phyloP scores from a whole-genome alignment of 1,139 yeast genomes.

The Candida tunisiensis region DNA sequence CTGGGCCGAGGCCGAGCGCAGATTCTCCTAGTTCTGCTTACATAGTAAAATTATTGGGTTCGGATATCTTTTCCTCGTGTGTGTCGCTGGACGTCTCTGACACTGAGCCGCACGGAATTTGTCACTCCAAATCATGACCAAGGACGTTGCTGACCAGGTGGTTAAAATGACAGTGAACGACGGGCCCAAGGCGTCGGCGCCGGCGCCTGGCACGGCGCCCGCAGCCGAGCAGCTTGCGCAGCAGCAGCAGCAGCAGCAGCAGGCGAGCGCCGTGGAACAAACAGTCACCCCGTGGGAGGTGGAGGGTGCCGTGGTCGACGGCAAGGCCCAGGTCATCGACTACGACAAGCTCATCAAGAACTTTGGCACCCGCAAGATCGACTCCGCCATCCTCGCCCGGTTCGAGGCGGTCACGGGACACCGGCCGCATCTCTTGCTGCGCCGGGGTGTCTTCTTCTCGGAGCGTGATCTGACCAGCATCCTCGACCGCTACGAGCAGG shows the following conservation, averaged over 20 bases:
- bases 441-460: slow-evolving; percentile 85
- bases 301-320: slow-evolving; percentile 95
- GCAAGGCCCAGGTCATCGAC: slow-evolving; percentile 75
- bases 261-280: slow-evolving; percentile 12
- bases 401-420: slow-evolving; percentile 76
- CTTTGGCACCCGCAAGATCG: slow-evolving; percentile 72
- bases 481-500: slow-evolving; percentile 80
- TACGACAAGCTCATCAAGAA: slow-evolving; percentile 73
- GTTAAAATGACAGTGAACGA: not conserved
- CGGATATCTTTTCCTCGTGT: too few species aligned
- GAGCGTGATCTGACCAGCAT: slow-evolving; percentile 76
- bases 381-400: slow-evolving; percentile 53
- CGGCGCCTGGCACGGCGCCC: too few species aligned
- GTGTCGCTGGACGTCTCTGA: not conserved
- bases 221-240: too few species aligned
- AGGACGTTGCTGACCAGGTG: not conserved
- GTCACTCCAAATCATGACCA: not conserved
- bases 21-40: slow-evolving; percentile 20
- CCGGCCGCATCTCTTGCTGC: slow-evolving; percentile 81
- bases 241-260: not conserved
- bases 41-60: not conserved
- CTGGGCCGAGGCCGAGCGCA: slow-evolving; percentile 86
- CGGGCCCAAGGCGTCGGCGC: not conserved
- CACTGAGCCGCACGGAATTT: not conserved
- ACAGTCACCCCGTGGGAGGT: slow-evolving; percentile 98